Conservation (phyloP, 345 rosid species). For the Lepidium africanum region DNA sequence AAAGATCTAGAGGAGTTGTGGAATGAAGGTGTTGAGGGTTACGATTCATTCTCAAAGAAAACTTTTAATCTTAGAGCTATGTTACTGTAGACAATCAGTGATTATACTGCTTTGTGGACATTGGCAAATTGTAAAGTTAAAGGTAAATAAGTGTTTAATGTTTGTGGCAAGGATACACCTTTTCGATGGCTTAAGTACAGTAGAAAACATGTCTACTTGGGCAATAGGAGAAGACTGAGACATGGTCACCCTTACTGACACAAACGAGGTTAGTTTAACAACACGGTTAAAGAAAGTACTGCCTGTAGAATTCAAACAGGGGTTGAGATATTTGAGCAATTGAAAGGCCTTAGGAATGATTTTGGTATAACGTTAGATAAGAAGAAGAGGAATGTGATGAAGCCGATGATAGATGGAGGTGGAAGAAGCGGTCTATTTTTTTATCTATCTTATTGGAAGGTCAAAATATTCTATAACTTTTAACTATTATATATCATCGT, state of each 20-base stretch:
- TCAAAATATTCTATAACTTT: not conserved
- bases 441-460: not conserved
- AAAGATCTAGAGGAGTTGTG: too few species aligned
- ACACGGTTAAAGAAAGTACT: not conserved
- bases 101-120: too few species aligned
- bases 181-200: not conserved
- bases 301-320: not conserved
- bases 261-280: not conserved
- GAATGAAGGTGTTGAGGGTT: too few species aligned
- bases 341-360: not conserved
- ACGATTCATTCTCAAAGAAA: too few species aligned
- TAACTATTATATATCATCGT: too few species aligned
- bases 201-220: not conserved
- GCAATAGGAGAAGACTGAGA: not conserved
- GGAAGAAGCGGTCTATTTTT: not conserved
- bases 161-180: not conserved
- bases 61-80: too few species aligned
- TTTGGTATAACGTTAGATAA: not conserved
- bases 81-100: too few species aligned
- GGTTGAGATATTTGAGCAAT: not conserved
- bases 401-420: not conserved
- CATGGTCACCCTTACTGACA: not conserved
- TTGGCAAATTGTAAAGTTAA: not conserved
- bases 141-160: not conserved
- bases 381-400: not conserved